Conservation (phyloP, 305 asterid genomes). For the Caryopteris hybrid region DNA sequence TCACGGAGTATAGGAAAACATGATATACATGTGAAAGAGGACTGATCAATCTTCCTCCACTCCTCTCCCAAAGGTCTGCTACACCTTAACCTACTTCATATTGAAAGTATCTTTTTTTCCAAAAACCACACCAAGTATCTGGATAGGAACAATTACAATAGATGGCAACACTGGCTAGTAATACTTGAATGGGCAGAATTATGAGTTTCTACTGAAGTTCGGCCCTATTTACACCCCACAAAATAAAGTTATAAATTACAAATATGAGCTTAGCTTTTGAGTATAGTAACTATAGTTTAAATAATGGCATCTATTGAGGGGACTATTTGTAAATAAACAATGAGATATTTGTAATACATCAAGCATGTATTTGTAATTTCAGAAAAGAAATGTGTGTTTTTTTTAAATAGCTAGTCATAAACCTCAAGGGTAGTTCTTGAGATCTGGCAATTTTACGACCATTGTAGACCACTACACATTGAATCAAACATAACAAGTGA, state of each 20-base stretch:
- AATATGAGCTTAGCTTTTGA: too few relatives aligned
- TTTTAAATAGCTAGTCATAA: background rate
- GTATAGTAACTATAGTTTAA: too few relatives aligned
- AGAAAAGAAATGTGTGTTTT: background rate
- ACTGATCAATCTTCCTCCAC: background rate
- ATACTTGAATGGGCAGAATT: too few relatives aligned
- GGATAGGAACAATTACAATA: constrained; percentile 6
- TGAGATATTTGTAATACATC: background rate
- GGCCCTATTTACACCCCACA: too few relatives aligned
- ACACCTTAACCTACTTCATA: background rate
- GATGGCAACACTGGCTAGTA: too few relatives aligned
- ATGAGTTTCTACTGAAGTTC: too few relatives aligned
- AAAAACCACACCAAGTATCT: background rate
- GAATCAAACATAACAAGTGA: background rate
- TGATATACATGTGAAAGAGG: background rate
- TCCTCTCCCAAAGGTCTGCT: background rate
- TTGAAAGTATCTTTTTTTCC: background rate
- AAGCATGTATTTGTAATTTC: background rate
- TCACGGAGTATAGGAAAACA: background rate
- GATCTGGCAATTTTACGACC: background rate
- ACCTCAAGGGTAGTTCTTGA: background rate
- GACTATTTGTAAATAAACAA: too few relatives aligned
- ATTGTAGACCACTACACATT: background rate
- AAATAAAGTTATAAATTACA: too few relatives aligned
- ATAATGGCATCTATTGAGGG: too few relatives aligned